phyloP scores from a whole-genome alignment of 164 flowering plant species.

The Protea cynaroides region DNA sequence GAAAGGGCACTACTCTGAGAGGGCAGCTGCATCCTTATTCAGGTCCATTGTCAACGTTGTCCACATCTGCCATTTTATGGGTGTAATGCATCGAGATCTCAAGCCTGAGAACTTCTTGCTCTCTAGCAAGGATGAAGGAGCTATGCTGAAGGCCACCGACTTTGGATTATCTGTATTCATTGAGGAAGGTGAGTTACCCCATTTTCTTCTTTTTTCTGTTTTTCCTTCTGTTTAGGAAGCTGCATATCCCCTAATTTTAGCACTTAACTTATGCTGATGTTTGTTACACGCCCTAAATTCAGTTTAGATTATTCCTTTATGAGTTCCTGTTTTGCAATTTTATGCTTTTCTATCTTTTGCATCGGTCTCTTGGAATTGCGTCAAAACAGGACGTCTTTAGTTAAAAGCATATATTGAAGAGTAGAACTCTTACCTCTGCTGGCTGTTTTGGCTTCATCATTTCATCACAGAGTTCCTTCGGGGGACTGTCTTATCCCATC shows the following conservation, averaged over 20 bases:
- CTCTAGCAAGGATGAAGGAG: conserved; percentile 44
- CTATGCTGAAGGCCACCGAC: conserved; percentile 67
- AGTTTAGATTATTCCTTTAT: background rate
- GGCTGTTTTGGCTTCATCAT: no score
- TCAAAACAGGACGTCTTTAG: no score
- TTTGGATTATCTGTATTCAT: conserved; percentile 80
- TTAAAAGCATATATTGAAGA: no score
- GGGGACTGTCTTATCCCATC: no score
- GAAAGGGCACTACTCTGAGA: conserved; percentile 62
- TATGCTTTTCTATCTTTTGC: background rate
- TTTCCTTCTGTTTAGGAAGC: no score
- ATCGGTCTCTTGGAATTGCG: no score
- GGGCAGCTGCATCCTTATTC: conserved; percentile 51
- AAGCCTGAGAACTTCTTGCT: conserved; percentile 78
- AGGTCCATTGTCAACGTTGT: conserved; percentile 70
- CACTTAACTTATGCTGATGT: no score
- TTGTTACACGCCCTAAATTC: no score
- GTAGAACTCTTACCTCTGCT: no score
- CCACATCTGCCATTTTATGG: conserved; percentile 76
- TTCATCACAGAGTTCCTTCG: no score
- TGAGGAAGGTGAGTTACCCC: conserved; percentile 53
- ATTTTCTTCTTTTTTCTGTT: background rate
- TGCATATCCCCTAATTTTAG: no score
- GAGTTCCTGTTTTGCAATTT: background rate
- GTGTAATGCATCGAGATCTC: conserved; percentile 74